Evolutionary conservation across 495 filamentous ascomycete genomes (phyloP).

Genomic region (Sordaria brevicollis): DNA sequence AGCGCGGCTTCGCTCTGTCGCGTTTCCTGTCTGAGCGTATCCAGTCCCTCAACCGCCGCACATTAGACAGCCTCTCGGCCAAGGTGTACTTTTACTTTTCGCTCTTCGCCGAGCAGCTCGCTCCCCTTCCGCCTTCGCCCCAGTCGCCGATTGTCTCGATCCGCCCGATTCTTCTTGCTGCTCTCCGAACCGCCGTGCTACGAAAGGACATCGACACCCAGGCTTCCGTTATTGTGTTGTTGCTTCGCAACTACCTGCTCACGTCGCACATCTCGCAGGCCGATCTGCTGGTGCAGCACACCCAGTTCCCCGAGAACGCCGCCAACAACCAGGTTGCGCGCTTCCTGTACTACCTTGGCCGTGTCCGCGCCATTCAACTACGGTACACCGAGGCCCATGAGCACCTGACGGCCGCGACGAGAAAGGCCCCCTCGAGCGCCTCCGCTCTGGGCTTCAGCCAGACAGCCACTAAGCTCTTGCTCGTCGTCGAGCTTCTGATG

Average conservation of each 20-base stretch:
- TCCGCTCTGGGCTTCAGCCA: slow-evolving; percentile 90
- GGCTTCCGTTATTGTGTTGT: slow-evolving; percentile 84
- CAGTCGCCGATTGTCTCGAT: slow-evolving; percentile 74
- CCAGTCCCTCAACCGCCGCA: slow-evolving; percentile 83
- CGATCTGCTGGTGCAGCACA: slow-evolving; percentile 89
- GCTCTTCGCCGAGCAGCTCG: slow-evolving; percentile 82
- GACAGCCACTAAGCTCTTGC: slow-evolving; percentile 82
- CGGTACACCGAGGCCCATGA: slow-evolving; percentile 96
- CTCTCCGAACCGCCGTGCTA: slow-evolving; percentile 83
- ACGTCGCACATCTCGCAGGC: slow-evolving; percentile 97
- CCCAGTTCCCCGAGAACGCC: slow-evolving; percentile 82
- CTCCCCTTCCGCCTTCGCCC: slow-evolving; percentile 76
- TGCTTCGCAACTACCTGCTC: slow-evolving; percentile 90
- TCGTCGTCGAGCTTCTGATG: slow-evolving; percentile 96
- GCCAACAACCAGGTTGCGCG: slow-evolving; percentile 96
- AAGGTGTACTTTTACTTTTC: slow-evolving; percentile 98
- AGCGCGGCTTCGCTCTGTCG: slow-evolving; percentile 77
- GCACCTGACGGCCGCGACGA: slow-evolving; percentile 80
- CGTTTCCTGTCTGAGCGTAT: slow-evolving; percentile 68
- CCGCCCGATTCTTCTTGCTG: slow-evolving; percentile 75
- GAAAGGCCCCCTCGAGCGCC: slow-evolving; percentile 84
- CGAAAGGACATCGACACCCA: slow-evolving; percentile 95
- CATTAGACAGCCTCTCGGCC: slow-evolving; percentile 84
- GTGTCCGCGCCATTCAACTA: slow-evolving; percentile 91
- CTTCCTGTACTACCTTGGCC: slow-evolving; percentile 91